Conservation (phyloP, 2,329 filamentous ascomycete genomes). For the Penicillium palitans region DNA sequence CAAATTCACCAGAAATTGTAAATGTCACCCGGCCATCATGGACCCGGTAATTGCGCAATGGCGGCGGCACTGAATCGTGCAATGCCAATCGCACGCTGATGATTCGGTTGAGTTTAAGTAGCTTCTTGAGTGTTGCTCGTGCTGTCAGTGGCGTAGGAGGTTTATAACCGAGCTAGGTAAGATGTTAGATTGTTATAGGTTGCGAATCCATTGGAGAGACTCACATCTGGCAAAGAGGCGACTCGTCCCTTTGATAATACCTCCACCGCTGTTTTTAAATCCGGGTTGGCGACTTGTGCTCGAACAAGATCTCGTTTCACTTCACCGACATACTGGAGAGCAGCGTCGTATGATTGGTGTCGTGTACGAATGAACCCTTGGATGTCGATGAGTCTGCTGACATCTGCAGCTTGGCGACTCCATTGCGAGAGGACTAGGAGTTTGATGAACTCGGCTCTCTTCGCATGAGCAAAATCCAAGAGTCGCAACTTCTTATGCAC, state of each 20-base stretch:
- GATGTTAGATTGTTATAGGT: slow-evolving; percentile 19
- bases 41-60: slow-evolving; percentile 76
- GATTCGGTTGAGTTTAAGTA: slow-evolving; percentile 79
- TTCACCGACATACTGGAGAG: slow-evolving; percentile 64
- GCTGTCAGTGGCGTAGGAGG: slow-evolving; percentile 69
- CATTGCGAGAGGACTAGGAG: slow-evolving; percentile 86
- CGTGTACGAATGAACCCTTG: slow-evolving; percentile 70
- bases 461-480: slow-evolving; percentile 74
- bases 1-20: slow-evolving; percentile 77
- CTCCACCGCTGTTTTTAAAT: slow-evolving; percentile 85
- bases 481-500: slow-evolving; percentile 73
- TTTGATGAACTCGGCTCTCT: slow-evolving; percentile 89
- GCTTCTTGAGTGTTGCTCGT: slow-evolving; percentile 69
- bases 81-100: slow-evolving; percentile 81
- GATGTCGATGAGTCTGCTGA: slow-evolving; percentile 86
- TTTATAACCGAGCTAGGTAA: slow-evolving; percentile 69
- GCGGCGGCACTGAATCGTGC: slow-evolving; percentile 76
- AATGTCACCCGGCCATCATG: slow-evolving; percentile 89
- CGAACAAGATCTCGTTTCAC: slow-evolving; percentile 71
- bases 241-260: slow-evolving; percentile 76
- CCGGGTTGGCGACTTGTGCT: slow-evolving; percentile 81
- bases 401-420: slow-evolving; percentile 74
- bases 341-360: slow-evolving; percentile 59
- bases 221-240: slow-evolving; percentile 75
- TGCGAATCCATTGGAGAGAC: slow-evolving; percentile 31